Conservation (phyloP, 176 grass and related monocot genomes). For the Phyllostachys edulis region DNA sequence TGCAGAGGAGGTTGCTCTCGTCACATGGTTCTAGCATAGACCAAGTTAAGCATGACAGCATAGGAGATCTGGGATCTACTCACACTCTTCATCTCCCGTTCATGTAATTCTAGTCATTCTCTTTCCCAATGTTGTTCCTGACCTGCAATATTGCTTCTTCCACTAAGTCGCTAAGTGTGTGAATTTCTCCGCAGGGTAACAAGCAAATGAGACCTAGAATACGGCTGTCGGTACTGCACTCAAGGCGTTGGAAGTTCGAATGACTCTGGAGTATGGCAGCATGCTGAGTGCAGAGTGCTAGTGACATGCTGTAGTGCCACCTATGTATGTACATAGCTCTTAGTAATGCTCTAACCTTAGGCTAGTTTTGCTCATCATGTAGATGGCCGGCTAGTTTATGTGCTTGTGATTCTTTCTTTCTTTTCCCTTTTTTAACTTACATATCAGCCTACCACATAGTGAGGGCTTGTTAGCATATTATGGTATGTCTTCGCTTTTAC, state of each 20-base stretch:
- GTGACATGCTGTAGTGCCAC: not conserved
- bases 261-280: not conserved
- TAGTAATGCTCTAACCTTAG: slow-evolving; percentile 28
- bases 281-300: not conserved
- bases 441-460: not conserved
- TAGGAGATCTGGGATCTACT: slow-evolving; percentile 22
- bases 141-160: not conserved
- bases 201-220: slow-evolving; percentile 30
- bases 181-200: not conserved
- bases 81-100: slow-evolving; percentile 26
- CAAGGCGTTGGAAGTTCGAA: not conserved
- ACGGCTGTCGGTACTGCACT: not conserved
- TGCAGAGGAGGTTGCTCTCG: slow-evolving; percentile 60
- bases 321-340: slow-evolving; percentile 26
- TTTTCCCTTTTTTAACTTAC: not conserved
- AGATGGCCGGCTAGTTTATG: slow-evolving; percentile 28
- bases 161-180: not conserved
- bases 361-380: slow-evolving; percentile 35
- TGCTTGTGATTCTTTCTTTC: not conserved
- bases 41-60: slow-evolving; percentile 16
- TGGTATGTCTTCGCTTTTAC: not conserved
- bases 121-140: not conserved
- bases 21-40: slow-evolving; percentile 28
- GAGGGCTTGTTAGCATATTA: not conserved
- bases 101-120: slow-evolving; percentile 39